phyloP scores from a whole-genome alignment of 106 monocot species.

The Allium cepa region DNA sequence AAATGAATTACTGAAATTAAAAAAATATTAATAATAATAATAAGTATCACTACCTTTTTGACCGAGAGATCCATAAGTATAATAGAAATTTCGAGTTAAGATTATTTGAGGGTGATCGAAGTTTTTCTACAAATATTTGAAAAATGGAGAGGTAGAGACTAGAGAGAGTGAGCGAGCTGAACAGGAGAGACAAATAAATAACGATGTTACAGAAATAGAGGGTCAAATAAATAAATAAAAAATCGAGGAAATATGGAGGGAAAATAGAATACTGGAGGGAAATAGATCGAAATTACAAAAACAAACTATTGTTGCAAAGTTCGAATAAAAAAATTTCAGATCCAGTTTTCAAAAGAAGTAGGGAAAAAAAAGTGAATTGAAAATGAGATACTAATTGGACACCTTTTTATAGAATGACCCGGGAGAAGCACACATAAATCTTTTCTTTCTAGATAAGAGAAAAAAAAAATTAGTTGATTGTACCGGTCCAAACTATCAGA shows the following conservation, averaged over 20 bases:
- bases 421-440: too few relatives aligned
- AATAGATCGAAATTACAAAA: neutral
- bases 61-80: constrained; percentile 13
- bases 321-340: too few relatives aligned
- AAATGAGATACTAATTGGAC: too few relatives aligned
- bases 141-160: neutral
- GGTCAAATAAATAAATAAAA: too few relatives aligned
- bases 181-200: too few relatives aligned
- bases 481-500: too few relatives aligned
- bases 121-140: neutral
- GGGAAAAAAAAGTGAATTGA: too few relatives aligned
- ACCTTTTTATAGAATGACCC: too few relatives aligned
- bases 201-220: constrained; percentile 3
- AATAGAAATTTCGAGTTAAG: neutral
- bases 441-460: too few relatives aligned
- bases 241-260: constrained; percentile 8
- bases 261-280: constrained; percentile 10
- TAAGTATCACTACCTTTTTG: constrained; percentile 8
- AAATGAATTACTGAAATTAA: constrained; percentile 4
- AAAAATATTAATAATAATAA: neutral
- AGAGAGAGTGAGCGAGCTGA: neutral
- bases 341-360: too few relatives aligned
- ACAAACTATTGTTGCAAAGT: neutral
- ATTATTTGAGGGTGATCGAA: neutral
- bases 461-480: too few relatives aligned